Base-by-base conservation (phyloP, 148 eudicot species). In the Cornus kousa region DNA sequence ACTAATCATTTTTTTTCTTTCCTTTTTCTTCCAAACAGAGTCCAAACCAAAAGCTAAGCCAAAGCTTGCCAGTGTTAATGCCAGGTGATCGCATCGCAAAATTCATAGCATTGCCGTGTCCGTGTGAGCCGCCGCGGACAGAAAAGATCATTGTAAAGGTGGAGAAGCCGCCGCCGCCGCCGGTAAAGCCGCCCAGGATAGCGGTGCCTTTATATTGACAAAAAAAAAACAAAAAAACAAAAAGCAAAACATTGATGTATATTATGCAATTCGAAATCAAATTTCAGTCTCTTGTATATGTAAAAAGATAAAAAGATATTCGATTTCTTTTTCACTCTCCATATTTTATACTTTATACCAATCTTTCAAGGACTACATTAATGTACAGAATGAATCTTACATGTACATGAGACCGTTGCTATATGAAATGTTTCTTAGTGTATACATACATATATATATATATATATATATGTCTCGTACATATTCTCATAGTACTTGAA, bases 91-190 rank as follows among this genome's bases (percentile, higher is more conserved):
- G 73, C 2, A 77, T 87, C 7, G 80, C 97, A 2, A 92, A 76
- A 67, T 92, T 92, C 83, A 89, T 92, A 78, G 97, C 97, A 48
- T 11, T 92, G 87, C 94, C 97, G 43, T 89, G 97, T 77, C 97
- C 97, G 0, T 83, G 90, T 55, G 64, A 85, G 78, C 97, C 92
- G 35, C 91, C 84, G 77, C 76, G 83, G 16, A 77, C 43, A 5
- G 82, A 68, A 16, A 84, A 59, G 28, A 74, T 75, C 4, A 46
- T 71, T 1, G 74, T 81, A 2, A 53, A 80, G 77, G 82, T 82
- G 33, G 76, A 74, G 35, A 78, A 79, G 70, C 71, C 81, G 70
- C 88, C 91, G 70, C 88, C 91, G n/a, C 87, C 80, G 28, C 28
- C 28, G n/a, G 87, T 79, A 3, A 90, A 88, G 74, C 90, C 90